Base-by-base conservation (phyloP, 2,329 filamentous ascomycete genomes). In the Colletotrichum endophyticum region DNA sequence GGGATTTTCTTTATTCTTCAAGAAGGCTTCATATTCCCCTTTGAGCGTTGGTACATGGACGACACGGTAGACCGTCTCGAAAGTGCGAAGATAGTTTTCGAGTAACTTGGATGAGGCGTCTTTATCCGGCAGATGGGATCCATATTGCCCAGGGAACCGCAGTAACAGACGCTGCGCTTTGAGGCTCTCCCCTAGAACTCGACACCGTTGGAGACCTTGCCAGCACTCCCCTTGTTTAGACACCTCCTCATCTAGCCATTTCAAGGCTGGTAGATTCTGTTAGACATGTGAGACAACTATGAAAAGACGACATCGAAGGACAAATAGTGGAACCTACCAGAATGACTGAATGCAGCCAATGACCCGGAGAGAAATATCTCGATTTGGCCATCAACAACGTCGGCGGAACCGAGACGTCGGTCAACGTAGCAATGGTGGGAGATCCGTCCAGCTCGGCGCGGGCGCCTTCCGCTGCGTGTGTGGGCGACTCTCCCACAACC, bases 181-280 rank as follows among this genome's bases (percentile, higher is more conserved):
- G 78, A 89, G 85, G 7, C 78, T 80, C 34, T 84, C 84, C 9
- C 80, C 86, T 0, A 89, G 75, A 5, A 79, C 71, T 76, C 89
- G 89, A 80, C 86, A 87, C 69, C 81, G 84, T n/a, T 79, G 77
- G 36, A 88, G 78, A 7, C 81, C 78, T 11, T 79, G 71, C 56
- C 83, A 82, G 7, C 84, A 79, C 16, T 85, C 82, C 4, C 80
- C 80, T 25, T 78, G 79, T 67, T 80, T 81, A 32, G 83, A 80
- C 32, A 78, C 77, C n/a, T 78, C 70, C 22, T 79, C 67, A 32
- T 75, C 77, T 6, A 83, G 75, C 4, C 86, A 82, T 57, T 91
- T 87, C 12, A 91, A 80, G 19, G 84, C 79, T 15, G 87, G 81
- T 62, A 90, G 81, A 6, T 91, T 80, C 66, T 88, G 86, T 13